Evolutionary conservation across 768 basidiomycete genomes (phyloP), one percentile per base, ranked within the genome.

Genomic region (Pulveroboletus sp.): DNA sequence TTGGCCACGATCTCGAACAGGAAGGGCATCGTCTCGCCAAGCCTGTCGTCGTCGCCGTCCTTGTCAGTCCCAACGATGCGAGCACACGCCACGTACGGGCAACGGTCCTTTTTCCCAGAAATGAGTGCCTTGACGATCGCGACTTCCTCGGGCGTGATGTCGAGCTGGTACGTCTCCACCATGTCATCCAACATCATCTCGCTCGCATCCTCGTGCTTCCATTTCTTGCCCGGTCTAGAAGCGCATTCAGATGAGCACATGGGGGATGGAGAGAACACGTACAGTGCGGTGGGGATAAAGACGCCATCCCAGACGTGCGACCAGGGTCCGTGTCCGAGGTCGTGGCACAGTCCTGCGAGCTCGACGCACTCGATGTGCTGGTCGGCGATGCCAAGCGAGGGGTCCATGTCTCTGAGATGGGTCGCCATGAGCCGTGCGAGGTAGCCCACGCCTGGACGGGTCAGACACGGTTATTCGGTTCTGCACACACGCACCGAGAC

Each of bases 1-100:
- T 93, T 93, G 0, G 89, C 84, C 3, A 93, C 87, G 43, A 93
- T 91, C 45, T 92, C 86, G 58, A 92, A 93, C 3, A 93, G 66
- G 57, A 87, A 92, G 1, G 69, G 65, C 64, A 90, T 90, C 61
- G 84, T 85, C 14, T 70, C 1, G 9, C 66, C 69, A 6, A 60
- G 49, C 11, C 61, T 68, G 27, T 37, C 19, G 1, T 21, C 23
- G 23, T 7, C 59, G 23, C 43, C 17, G 16, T 21, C n/a, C 2
- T 17, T 2, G 12, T 29, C 27, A 4, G 24, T 11, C 9, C 3
- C n/a, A n/a, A 16, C 1, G 27, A 7, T 29, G 27, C 27, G 12
- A 27, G 25, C 25, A 29, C 12, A 29, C 27, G 8, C 9, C 25
- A 73, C 79, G 40, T 19, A 85, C 86, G 49, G 69, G 69, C 80